A percentile compares a stretch with the other conserved stretches of the same genome.
phyloP scores from a whole-genome alignment of 2,329 filamentous ascomycete species.

The Penicillium paneum region DNA sequence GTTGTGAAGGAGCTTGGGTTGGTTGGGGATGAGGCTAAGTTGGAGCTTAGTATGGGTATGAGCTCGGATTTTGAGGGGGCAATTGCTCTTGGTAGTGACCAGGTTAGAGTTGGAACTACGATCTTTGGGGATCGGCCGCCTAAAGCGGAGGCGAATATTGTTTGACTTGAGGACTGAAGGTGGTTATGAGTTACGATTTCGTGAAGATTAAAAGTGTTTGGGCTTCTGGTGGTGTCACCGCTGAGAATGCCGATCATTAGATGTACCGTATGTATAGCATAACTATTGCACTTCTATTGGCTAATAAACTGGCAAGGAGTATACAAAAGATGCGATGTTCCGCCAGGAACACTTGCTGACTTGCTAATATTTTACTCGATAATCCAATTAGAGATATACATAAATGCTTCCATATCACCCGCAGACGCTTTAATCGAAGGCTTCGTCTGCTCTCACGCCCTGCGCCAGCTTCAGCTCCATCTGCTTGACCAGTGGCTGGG shows the following conservation, averaged over 20 bases:
- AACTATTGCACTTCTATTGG: not conserved
- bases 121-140: constrained; percentile 84
- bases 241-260: not conserved
- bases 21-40: constrained; percentile 44
- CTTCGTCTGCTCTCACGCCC: constrained; percentile 34
- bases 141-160: constrained; percentile 74
- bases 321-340: constrained; percentile 3
- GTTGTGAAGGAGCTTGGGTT: constrained; percentile 62
- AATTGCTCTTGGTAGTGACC: constrained; percentile 74
- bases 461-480: constrained; percentile 80
- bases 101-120: constrained; percentile 88
- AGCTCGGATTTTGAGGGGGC: constrained; percentile 93
- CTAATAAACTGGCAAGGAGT: not conserved
- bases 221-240: not conserved
- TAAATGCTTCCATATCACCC: constrained; percentile 8
- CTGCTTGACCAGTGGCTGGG: constrained; percentile 71
- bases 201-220: not conserved
- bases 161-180: constrained; percentile 16
- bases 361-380: constrained; percentile 18
- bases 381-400: constrained; percentile 23
- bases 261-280: not conserved
- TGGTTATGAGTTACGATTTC: constrained; percentile 18
- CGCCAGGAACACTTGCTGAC: constrained; percentile 12
- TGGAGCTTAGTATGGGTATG: constrained; percentile 99
- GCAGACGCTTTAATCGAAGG: constrained; percentile 4